Evolutionary conservation across 2,329 filamentous ascomycete genomes (phyloP), one percentile per base, ranked within the genome.

Genomic region (Arthrobotrys sphaeroides): DNA sequence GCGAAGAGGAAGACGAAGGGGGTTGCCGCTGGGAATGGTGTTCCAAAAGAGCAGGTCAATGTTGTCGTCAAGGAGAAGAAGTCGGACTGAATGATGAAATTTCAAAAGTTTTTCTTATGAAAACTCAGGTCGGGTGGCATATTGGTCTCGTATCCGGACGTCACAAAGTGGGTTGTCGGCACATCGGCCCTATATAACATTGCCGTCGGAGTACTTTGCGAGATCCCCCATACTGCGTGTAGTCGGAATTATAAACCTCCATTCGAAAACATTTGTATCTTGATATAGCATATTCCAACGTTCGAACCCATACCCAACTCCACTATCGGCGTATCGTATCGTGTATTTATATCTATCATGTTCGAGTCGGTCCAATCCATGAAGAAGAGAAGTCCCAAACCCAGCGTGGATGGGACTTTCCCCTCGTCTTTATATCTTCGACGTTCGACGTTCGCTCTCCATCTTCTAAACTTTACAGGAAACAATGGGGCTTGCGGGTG

Each of bases 1-100:
- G 72, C 62, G 9, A 77, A 60, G 43, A 77, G 64, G 49, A 75
- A 75, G 57, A 64, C 64, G 22, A 77, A 70, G 38, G 60, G 45
- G 3, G 61, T 40, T 3, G 51, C 36, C 33, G 60, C 43, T 18
- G 60, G 55, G 12, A 74, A 74, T 24, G 36, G 53, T 4, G 18
- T 67, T 38, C 47, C 33, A n/a, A 42, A 67, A 24, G 61, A 67
- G n/a, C 43, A 61, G 20, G 49, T 49, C 7, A 49, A 36, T 24
- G 47, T 28, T 38, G 59, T 36, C 18, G 33, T 53, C 9, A 77
- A 67, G 28, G 73, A 60, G 13, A 55, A 38, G 2, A 72, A 70
- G 66, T 40, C 59, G 31, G 66, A 77, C 12, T 70, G 55, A 24
- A 24, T 20, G 3, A 20, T 6, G 3, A 33, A 20, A 10, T 16